phyloP scores from a whole-genome alignment of 306 rosid species.

The Macrotyloma uniflorum region DNA sequence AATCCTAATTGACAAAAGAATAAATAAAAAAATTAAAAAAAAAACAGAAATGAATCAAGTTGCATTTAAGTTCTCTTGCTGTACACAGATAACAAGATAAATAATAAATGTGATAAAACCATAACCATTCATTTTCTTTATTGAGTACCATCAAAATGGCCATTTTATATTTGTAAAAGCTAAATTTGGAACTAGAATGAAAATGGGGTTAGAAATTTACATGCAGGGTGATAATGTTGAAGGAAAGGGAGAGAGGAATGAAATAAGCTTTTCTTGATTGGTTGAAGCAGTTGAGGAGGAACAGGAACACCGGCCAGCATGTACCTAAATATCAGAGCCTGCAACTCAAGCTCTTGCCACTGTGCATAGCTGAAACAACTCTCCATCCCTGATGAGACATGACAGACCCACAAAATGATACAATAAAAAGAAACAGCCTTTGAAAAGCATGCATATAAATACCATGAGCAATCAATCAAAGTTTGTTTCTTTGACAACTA shows the following conservation, averaged over 20 bases:
- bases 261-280: neutral
- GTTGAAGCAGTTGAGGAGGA: neutral
- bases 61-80: neutral
- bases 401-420: neutral
- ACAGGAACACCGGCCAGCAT: neutral
- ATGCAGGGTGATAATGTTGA: neutral
- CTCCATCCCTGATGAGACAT: neutral
- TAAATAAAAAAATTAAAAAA: no score
- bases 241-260: neutral
- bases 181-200: neutral
- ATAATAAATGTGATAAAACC: neutral
- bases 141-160: neutral
- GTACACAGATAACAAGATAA: neutral
- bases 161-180: neutral
- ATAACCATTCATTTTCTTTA: neutral
- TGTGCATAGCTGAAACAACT: slow-evolving; percentile 12
- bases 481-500: neutral
- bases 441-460: neutral
- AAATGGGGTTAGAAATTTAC: neutral
- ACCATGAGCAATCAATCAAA: neutral
- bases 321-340: neutral
- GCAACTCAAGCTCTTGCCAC: slow-evolving; percentile 23
- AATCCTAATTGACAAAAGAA: no score
- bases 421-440: neutral
- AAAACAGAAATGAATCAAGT: no score